phyloP scores from a whole-genome alignment of 1,139 yeast species.

The Saccharomyces hybrid region DNA sequence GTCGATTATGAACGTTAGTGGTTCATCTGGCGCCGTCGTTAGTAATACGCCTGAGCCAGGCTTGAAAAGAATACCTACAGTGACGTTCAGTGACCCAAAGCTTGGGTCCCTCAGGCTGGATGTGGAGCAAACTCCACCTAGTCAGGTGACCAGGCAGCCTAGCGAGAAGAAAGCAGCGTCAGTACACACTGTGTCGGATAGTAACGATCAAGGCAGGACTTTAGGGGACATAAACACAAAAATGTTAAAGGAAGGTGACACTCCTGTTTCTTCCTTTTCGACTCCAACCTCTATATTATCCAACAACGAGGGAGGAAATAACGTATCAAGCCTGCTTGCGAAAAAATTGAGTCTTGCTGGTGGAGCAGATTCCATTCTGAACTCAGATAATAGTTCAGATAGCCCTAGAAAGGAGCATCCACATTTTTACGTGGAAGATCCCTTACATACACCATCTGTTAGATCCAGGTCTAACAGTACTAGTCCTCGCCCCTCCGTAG shows the following conservation, averaged over 20 bases:
- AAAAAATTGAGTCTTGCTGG: not conserved
- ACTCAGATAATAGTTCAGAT: not conserved
- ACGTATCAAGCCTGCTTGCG: not conserved
- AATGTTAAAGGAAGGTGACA: slow-evolving; percentile 2
- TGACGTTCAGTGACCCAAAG: slow-evolving; percentile 31
- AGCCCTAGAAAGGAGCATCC: slow-evolving; percentile 50
- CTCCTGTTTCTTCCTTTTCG: not conserved
- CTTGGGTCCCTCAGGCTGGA: slow-evolving; percentile 7
- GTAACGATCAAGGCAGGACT: not conserved
- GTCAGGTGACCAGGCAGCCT: slow-evolving; percentile 17
- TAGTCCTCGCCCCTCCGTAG: slow-evolving; percentile 20
- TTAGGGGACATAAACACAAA: slow-evolving; percentile 2
- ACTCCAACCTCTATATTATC: not conserved
- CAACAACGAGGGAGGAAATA: not conserved
- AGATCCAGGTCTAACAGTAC: slow-evolving; percentile 35
- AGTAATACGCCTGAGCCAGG: slow-evolving; percentile 32
- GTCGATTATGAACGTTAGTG: slow-evolving; percentile 31
- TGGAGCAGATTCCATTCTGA: slow-evolving; percentile 1
- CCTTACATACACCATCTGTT: slow-evolving; percentile 41
- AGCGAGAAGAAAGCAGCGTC: slow-evolving; percentile 40
- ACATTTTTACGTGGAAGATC: slow-evolving; percentile 70
- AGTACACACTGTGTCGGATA: not conserved
- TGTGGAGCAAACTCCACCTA: not conserved
- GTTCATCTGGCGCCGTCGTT: slow-evolving; percentile 33
- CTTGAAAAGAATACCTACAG: slow-evolving; percentile 31